Evolutionary conservation across 2,329 filamentous ascomycete species (phyloP).

Genomic region (Phyllachora maydis): DNA sequence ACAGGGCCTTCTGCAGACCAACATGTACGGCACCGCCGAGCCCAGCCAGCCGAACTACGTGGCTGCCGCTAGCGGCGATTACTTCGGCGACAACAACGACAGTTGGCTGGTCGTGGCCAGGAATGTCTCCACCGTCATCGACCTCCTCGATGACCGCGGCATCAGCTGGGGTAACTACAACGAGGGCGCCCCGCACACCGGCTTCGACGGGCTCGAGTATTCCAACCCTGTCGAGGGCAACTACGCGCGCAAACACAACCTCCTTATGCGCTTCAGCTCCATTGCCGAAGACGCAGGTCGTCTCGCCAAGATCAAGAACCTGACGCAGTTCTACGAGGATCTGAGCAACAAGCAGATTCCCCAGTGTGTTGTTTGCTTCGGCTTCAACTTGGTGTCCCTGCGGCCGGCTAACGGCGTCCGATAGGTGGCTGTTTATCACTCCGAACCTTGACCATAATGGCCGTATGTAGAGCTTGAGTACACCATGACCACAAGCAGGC

Average conservation of each 20-base stretch:
- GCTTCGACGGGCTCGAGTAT: slow-evolving; percentile 44
- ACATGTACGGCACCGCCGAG: slow-evolving; percentile 44
- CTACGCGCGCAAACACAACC: slow-evolving; percentile 73
- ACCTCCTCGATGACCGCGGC: slow-evolving; percentile 42
- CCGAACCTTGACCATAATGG: slow-evolving; percentile 61
- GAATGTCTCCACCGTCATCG: slow-evolving; percentile 47
- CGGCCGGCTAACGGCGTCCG: no score
- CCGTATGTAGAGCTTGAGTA: no score
- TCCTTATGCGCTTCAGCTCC: slow-evolving; percentile 42
- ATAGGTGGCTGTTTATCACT: slow-evolving; percentile 49
- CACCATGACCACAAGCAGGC: no score
- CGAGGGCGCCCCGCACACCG: slow-evolving; percentile 57
- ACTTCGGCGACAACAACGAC: slow-evolving; percentile 54
- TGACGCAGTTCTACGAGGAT: slow-evolving; percentile 48
- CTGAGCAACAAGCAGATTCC: slow-evolving; percentile 41
- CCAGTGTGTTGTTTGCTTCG: no score
- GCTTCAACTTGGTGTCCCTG: no score
- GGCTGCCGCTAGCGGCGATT: slow-evolving; percentile 46
- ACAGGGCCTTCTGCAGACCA: slow-evolving; percentile 39
- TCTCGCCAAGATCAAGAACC: slow-evolving; percentile 52
- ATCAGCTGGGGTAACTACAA: slow-evolving; percentile 57
- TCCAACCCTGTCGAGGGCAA: slow-evolving; percentile 47
- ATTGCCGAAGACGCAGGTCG: slow-evolving; percentile 37
- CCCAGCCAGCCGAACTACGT: slow-evolving; percentile 63
- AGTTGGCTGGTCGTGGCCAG: slow-evolving; percentile 32